phyloP scores from a whole-genome alignment of 306 rosid species.

The Vigna nakashimae region DNA sequence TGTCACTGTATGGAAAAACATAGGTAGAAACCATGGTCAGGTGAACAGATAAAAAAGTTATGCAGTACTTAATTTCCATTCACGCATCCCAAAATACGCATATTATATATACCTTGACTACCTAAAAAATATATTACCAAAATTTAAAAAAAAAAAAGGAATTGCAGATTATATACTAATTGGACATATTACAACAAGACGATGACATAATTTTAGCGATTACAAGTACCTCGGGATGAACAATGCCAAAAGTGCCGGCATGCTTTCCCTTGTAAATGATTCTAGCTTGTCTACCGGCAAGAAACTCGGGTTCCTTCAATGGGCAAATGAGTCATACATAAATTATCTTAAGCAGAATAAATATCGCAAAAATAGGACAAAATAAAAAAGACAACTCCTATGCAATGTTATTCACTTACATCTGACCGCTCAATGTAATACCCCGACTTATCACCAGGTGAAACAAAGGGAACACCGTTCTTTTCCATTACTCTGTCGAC shows the following conservation, averaged over 20 bases:
- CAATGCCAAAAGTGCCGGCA: slow-evolving; percentile 88
- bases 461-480: slow-evolving; percentile 72
- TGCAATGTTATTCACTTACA: slow-evolving; percentile 56
- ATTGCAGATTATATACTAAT: background rate
- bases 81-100: background rate
- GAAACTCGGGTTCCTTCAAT: slow-evolving; percentile 90
- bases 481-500: slow-evolving; percentile 91
- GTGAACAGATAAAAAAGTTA: background rate
- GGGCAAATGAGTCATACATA: slow-evolving; percentile 30
- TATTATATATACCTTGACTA: background rate
- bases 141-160: background rate
- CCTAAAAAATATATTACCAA: background rate
- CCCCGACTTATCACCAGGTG: slow-evolving; percentile 61
- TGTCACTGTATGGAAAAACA: background rate
- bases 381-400: background rate
- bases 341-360: slow-evolving; percentile 23
- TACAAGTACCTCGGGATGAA: slow-evolving; percentile 84
- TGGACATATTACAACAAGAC: slow-evolving; percentile 23
- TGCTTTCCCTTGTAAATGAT: slow-evolving; percentile 68
- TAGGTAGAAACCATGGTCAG: background rate
- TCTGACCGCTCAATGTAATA: slow-evolving; percentile 71
- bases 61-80: slow-evolving; percentile 10
- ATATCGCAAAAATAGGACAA: slow-evolving; percentile 3
- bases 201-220: slow-evolving; percentile 9
- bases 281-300: slow-evolving; percentile 82